Evolutionary conservation across 371 early-diverging fungal genomes (phyloP).

Genomic region (Haplosporangium sp.): DNA sequence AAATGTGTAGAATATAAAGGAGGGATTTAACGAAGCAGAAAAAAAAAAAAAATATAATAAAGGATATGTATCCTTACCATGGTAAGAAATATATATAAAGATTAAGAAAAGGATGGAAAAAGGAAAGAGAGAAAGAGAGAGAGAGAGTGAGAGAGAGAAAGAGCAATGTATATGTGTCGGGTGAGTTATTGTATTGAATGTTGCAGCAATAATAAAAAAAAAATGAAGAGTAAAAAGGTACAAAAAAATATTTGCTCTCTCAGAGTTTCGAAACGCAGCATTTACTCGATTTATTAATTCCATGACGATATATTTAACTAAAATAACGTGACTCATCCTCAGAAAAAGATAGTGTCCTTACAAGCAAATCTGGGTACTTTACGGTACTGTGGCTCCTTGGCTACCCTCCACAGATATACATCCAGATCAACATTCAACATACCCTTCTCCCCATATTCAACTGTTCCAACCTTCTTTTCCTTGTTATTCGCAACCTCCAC

Average conservation of each 20-base stretch:
- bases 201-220: not conserved
- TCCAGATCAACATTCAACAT: slow-evolving; percentile 72
- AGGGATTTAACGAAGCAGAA: not conserved
- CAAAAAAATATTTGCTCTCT: slow-evolving; percentile 8
- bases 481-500: slow-evolving; percentile 53
- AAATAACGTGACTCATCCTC: slow-evolving; percentile 4
- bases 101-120: not conserved
- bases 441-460: slow-evolving; percentile 33
- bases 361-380: slow-evolving; percentile 70
- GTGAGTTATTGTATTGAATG: too few relatives aligned
- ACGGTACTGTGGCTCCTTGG: slow-evolving; percentile 74
- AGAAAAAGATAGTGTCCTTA: slow-evolving; percentile 78
- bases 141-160: slow-evolving; percentile 7
- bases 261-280: slow-evolving; percentile 34
- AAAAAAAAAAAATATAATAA: not conserved
- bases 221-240: slow-evolving; percentile 7
- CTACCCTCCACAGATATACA: slow-evolving; percentile 77
- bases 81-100: not conserved
- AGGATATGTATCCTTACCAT: slow-evolving; percentile 16
- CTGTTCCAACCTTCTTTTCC: slow-evolving; percentile 27
- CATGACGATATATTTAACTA: not conserved
- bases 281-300: not conserved
- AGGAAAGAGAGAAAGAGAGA: not conserved
- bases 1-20: not conserved
- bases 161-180: not conserved